Evolutionary conservation across 441 rosid species (phyloP), one percentile per base, ranked within the genome.

Genomic region (Cnidoscolus chayamansa): DNA sequence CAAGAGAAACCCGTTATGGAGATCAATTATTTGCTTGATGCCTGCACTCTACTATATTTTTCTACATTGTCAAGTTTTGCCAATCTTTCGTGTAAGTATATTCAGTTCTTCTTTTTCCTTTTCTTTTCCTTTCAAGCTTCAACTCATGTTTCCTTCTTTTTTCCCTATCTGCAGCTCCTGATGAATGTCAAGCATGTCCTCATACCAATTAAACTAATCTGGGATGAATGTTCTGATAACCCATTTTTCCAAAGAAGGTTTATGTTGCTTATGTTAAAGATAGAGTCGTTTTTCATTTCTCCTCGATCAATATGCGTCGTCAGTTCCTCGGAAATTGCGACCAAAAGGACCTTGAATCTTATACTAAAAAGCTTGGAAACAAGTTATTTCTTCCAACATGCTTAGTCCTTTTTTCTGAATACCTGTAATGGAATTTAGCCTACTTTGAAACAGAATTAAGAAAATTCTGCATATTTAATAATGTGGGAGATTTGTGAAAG

Each of bases 261-360:
- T 53, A 53, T 13, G 56, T 6, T 53, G 56, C 68, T 53, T 17
- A 6, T 45, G 35, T 12, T 19, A 5, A 17, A 25, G n/a, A 17
- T 1, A 68, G 56, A 11, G 19, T n/a, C 43, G 40, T 11, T 48
- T 48, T 48, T 54, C 7, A 4, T 68, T 63, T 64, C 35, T 32
- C 5, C 9, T 43, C 30, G 37, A 54, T 72, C 47, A 63, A 43
- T 55, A 12, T 20, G 30, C 19, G 11, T 54, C 55, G 43, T 35
- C 37, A 35, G 6, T 40, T 55, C 63, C 76, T 65, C 30, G 49
- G 58, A 45, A 55, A 56, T 56, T 65, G 70, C 19, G 31, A 43
- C 55, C 7, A 54, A 25, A 56, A 40, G 43, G 47, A 61, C 25
- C 19, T 59, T 49, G 11, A 48, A 65, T 65, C 40, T 48, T 58